phyloP scores from a whole-genome alignment of 2,329 filamentous ascomycete species.

The Colletotrichum sp. region DNA sequence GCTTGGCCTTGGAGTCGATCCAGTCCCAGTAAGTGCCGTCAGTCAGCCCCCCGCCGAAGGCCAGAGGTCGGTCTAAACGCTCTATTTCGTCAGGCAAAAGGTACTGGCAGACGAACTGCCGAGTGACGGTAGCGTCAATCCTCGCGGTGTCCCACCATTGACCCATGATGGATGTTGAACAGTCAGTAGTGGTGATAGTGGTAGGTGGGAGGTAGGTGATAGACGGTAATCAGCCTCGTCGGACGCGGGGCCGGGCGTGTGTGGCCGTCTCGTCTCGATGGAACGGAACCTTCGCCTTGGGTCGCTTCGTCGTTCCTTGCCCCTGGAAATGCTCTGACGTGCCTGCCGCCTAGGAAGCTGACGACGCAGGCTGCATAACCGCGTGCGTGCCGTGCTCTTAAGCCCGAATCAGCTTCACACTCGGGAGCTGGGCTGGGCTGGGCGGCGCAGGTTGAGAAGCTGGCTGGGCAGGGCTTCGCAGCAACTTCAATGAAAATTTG shows the following conservation, averaged over 20 bases:
- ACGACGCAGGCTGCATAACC: slow-evolving; percentile 13
- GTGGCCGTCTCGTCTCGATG: background rate
- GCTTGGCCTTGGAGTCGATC: slow-evolving; percentile 72
- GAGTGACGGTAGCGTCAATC: slow-evolving; percentile 73
- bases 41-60: slow-evolving; percentile 72
- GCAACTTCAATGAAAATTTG: background rate
- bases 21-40: slow-evolving; percentile 81
- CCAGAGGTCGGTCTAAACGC: slow-evolving; percentile 66
- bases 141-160: slow-evolving; percentile 74
- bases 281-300: background rate
- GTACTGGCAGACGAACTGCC: slow-evolving; percentile 69
- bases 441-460: background rate
- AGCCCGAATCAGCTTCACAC: slow-evolving; percentile 1
- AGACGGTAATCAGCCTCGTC: background rate
- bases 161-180: slow-evolving; percentile 14
- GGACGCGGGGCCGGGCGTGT: background rate
- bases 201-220: background rate
- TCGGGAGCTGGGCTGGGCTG: background rate
- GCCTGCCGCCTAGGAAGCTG: slow-evolving; percentile 11
- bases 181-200: background rate
- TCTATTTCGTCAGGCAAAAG: slow-evolving; percentile 67
- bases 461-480: background rate
- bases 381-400: background rate
- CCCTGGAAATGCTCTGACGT: slow-evolving; percentile 1
- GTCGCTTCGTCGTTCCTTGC: background rate